A percentile compares a stretch with the other conserved stretches of the same genome.
Conservation (phyloP, 108 stramenopile species). For the Fistulifera pelliculosa region DNA sequence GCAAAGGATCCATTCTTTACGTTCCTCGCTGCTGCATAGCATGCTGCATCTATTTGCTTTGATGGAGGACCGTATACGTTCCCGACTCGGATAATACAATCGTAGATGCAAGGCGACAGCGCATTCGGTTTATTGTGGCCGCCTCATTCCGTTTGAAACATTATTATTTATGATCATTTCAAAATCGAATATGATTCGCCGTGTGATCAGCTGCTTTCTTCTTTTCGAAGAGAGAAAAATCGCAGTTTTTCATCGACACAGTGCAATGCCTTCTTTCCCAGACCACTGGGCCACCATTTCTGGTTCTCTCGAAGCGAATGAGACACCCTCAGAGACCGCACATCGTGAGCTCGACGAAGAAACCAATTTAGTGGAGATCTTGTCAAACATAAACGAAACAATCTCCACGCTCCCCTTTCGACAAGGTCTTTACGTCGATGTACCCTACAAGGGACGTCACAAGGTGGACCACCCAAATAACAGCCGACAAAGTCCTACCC, state of each 20-base stretch:
- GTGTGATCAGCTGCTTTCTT: constrained; percentile 33
- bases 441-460: constrained; percentile 4
- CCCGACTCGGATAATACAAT: no score
- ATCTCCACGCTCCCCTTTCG: background rate
- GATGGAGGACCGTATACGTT: no score
- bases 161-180: no score
- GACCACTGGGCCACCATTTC: constrained; percentile 32
- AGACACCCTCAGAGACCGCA: constrained; percentile 33
- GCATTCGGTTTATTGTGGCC: no score
- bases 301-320: constrained; percentile 35
- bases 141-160: no score
- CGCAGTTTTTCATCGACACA: constrained; percentile 20
- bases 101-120: no score
- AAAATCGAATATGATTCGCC: constrained; percentile 7
- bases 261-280: constrained; percentile 42
- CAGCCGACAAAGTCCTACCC: background rate
- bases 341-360: constrained; percentile 39
- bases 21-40: no score
- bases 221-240: constrained; percentile 12
- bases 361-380: constrained; percentile 23
- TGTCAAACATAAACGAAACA: constrained; percentile 4
- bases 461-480: background rate
- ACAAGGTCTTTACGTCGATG: constrained; percentile 31
- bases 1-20: no score
- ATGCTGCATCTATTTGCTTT: no score